Conservation (phyloP, 805 yeast species). For the Candida schatavii region DNA sequence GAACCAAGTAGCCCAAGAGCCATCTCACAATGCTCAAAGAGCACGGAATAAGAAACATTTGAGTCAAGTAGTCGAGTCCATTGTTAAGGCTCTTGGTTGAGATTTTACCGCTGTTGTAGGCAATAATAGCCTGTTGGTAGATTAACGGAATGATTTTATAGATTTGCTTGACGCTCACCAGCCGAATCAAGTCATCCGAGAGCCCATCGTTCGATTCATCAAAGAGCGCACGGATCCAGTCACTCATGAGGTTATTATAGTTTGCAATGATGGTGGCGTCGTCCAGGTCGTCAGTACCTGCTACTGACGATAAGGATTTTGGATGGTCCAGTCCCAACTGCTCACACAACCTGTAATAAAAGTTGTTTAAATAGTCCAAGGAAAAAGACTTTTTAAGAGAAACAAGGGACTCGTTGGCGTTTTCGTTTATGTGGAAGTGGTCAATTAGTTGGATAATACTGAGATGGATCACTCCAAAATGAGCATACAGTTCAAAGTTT, state of each 20-base stretch:
- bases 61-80: slow-evolving; percentile 85
- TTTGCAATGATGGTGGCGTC: slow-evolving; percentile 28
- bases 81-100: slow-evolving; percentile 61
- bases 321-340: slow-evolving; percentile 20
- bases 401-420: slow-evolving; percentile 14
- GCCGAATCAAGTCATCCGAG: slow-evolving; percentile 75
- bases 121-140: slow-evolving; percentile 66
- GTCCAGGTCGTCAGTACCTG: slow-evolving; percentile 17
- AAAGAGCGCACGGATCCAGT: slow-evolving; percentile 80
- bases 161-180: slow-evolving; percentile 64
- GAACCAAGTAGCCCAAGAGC: slow-evolving; percentile 17
- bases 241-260: slow-evolving; percentile 38
- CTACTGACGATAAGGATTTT: slow-evolving; percentile 8
- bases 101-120: slow-evolving; percentile 53
- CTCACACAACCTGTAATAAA: slow-evolving; percentile 28
- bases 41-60: slow-evolving; percentile 66
- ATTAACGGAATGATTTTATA: slow-evolving; percentile 69
- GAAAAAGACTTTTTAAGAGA: slow-evolving; percentile 28
- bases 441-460: slow-evolving; percentile 24
- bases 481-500: slow-evolving; percentile 64
- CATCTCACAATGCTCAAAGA: slow-evolving; percentile 37
- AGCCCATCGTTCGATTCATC: slow-evolving; percentile 65
- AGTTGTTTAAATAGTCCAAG: slow-evolving; percentile 32
- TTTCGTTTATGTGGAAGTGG: slow-evolving; percentile 22
- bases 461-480: slow-evolving; percentile 61